Evolutionary conservation across 192 early-diverging fungal species (phyloP), one percentile per base, ranked within the genome.

Genomic region (Podila horticola): DNA sequence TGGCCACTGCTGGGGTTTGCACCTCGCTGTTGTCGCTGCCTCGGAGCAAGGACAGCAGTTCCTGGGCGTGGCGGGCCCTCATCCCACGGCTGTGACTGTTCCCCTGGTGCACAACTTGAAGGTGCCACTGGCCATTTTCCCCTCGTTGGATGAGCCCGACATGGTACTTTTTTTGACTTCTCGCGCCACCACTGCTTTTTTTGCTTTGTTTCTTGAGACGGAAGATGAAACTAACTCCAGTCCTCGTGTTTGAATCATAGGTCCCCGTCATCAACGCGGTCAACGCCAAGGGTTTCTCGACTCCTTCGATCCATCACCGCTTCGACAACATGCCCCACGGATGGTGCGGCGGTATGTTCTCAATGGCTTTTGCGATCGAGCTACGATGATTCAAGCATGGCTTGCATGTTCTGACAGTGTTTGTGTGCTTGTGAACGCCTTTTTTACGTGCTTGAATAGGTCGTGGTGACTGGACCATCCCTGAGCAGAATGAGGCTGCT

Each of bases 401-500:
- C 5, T 24, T 17, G n/a, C n/a, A n/a, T 61, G 59, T 31, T 62
- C 24, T 33, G 19, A 20, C 31, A 19, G 19, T 20, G 15, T 9
- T 20, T 45, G 5, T 1, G 41, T 12, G 11, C 15, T 15, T 50
- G 1, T 69, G 52, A 7, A 29, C 31, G 3, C 24, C 15, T 33
- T 29, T 4, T 1, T 22, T 17, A 20, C 24, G 34, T 6, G 6
- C 12, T 45, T 45, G 41, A 17, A 11, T 62, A 71, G 69, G 69
- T 15, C 69, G 69, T 36, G 69, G 69, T 28, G 69, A 71, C 59
- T 71, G 69, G 69, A 62, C 60, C 29, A 41, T 71, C 11, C 60
- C 69, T 4, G 69, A 71, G 69, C 69, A 71, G 30, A 71, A 71
- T 1, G 45, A 71, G n/a, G 60, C 69, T 8, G 69, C 58, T 5